A percentile compares a stretch with the other conserved stretches of the same genome.
Conservation (phyloP, 352 stramenopile genomes). For the Pseudoperonospora humuli region DNA sequence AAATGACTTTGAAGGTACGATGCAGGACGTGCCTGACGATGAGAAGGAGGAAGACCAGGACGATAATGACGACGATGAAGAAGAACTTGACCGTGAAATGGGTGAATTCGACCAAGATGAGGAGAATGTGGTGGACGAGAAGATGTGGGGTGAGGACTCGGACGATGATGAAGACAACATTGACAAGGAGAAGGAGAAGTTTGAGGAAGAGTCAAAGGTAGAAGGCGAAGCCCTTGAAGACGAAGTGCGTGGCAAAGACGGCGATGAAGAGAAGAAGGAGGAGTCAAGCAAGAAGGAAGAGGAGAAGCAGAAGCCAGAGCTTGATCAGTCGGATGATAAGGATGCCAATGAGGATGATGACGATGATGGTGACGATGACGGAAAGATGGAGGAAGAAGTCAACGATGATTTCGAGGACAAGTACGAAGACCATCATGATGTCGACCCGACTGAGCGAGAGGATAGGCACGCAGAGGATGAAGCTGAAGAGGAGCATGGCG, state of each 20-base stretch:
- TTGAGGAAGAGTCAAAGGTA: slow-evolving; percentile 82
- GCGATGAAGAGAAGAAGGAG: slow-evolving; percentile 80
- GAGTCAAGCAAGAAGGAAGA: slow-evolving; percentile 43
- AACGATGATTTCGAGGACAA: slow-evolving; percentile 89
- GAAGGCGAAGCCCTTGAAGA: slow-evolving; percentile 76
- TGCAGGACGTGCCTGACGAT: slow-evolving; percentile 94
- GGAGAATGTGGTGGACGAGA: slow-evolving; percentile 99
- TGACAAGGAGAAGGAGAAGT: slow-evolving; percentile 95
- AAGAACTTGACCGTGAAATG: slow-evolving; percentile 99
- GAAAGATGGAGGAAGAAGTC: slow-evolving; percentile 78
- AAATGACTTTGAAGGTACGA: slow-evolving; percentile 99
- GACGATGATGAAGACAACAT: slow-evolving; percentile 91
- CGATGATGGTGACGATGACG: slow-evolving; percentile 32
- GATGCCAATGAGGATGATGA: slow-evolving; percentile 28
- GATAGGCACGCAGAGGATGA: slow-evolving; percentile 49
- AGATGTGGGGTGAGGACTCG: slow-evolving; percentile 95
- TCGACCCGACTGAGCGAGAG: slow-evolving; percentile 51
- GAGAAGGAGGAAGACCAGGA: slow-evolving; percentile 87
- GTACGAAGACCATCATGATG: slow-evolving; percentile 66
- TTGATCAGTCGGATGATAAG: slow-evolving; percentile 37
- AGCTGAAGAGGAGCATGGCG: slow-evolving; percentile 49
- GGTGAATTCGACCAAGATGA: slow-evolving; percentile 93
- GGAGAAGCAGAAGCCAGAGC: slow-evolving; percentile 45
- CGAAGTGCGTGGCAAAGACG: slow-evolving; percentile 85
- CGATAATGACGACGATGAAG: slow-evolving; percentile 80